Base-by-base conservation (phyloP, 805 yeast species). In the Teunomyces aglyptinius region DNA sequence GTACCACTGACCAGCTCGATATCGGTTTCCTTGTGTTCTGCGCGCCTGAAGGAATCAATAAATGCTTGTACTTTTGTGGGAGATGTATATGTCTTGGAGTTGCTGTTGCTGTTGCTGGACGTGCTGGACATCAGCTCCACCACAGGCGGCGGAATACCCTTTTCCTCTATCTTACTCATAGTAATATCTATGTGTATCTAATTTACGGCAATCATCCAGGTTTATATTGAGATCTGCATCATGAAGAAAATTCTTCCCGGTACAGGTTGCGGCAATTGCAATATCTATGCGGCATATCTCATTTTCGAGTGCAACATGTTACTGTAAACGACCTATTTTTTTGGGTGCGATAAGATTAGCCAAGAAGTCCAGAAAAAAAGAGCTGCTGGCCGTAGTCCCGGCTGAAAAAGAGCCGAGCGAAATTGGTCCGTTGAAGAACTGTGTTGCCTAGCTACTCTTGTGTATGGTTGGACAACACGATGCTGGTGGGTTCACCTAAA, bases 11-110 rank as follows among this genome's bases (percentile, higher is more conserved):
- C 26, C 13, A 35, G 36, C 28, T 49, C 56, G 41, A 47, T 29
- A 15, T 44, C 54, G 27, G 42, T 39, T 2, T 46, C 16, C n/a
- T n/a, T 32, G n/a, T 41, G 51, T 11, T 57, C 63, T n/a, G 64
- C 60, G 48, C 61, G 54, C 42, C 59, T 58, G 50, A 67, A 68
- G 1, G 71, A 63, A 33, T 61, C 60, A 41, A 51, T 54, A 45
- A 65, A 65, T 2, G 48, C 38, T 35, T 53, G 54, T 69, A 70
- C 65, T 33, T 18, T 38, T 2, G 43, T 39, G 13, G 43, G 13
- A n/a, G 33, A n/a, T 27, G 29, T 16, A 18, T 24, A 24, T 7
- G 10, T 24, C 26, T 24, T 24, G 26, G 4, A 6, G 26, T 24
- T 24, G 11, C 26, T 24, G 26, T 16, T 22, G 28, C 29, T 20